phyloP scores from a whole-genome alignment of 371 early-diverging fungal species.

The Lichtheimia ornata region DNA sequence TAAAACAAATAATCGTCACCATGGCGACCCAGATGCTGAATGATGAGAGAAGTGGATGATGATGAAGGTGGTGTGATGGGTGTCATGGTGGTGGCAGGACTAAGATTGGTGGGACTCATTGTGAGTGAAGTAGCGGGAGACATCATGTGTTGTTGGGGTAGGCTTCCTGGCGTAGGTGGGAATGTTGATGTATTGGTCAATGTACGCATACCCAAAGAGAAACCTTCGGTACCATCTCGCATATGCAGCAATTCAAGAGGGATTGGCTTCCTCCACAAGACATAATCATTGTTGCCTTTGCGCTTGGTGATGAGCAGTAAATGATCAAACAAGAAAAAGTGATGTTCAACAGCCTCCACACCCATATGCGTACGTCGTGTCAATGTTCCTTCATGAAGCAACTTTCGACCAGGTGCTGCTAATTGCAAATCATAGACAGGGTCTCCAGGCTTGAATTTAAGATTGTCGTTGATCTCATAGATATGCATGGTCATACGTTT shows the following conservation, averaged over 20 bases:
- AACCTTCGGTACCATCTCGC: constrained; percentile 51
- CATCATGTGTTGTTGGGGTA: not conserved
- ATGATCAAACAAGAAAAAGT: constrained; percentile 89
- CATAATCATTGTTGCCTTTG: constrained; percentile 54
- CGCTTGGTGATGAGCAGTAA: constrained; percentile 70
- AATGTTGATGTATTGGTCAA: constrained; percentile 2
- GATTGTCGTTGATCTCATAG: constrained; percentile 32
- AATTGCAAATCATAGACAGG: constrained; percentile 62
- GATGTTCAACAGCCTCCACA: constrained; percentile 67
- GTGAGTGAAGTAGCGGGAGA: not conserved
- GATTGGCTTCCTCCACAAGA: constrained; percentile 62
- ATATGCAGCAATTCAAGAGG: constrained; percentile 62
- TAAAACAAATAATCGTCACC: constrained; percentile 72
- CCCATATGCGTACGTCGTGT: constrained; percentile 67
- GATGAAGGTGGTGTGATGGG: constrained; percentile 6
- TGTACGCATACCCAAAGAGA: constrained; percentile 15
- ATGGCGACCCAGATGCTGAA: constrained; percentile 76
- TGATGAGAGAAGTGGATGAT: constrained; percentile 5
- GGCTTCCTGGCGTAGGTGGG: not conserved
- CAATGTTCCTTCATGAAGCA: constrained; percentile 80
- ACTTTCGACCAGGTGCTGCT: constrained; percentile 64
- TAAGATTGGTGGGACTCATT: not conserved
- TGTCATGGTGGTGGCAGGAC: not conserved
- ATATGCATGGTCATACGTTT: constrained; percentile 34
- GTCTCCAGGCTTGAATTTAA: constrained; percentile 46